A percentile compares a stretch with the other conserved stretches of the same genome.
These are phyloP conservation scores for Onygena corvina DNA, from an alignment of 2,329 filamentous ascomycete species.

Conservation along the genomic window DNA sequence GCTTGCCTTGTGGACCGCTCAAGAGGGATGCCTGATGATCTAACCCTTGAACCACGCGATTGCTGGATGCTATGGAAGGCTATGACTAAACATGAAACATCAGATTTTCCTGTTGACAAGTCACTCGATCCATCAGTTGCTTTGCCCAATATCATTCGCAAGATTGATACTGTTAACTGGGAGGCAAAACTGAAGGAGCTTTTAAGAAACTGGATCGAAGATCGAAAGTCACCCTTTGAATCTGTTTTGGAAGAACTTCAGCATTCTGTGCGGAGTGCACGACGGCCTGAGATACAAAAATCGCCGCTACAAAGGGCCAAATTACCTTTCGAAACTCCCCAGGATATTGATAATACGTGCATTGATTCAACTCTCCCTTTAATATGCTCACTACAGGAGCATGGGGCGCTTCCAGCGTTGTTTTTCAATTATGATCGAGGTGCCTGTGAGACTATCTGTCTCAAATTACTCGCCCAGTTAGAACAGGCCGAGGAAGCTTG, in stretches of 20 bases:
- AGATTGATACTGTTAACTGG: conserved; percentile 56
- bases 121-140: conserved; percentile 40
- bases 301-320: conserved; percentile 14
- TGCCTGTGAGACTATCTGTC: conserved; percentile 50
- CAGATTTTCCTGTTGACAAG: conserved; percentile 39
- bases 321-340: conserved; percentile 13
- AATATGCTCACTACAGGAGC: conserved; percentile 48
- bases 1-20: conserved; percentile 45
- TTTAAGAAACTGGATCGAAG: conserved; percentile 49
- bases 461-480: conserved; percentile 42
- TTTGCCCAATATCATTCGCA: conserved; percentile 46
- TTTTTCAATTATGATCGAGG: conserved; percentile 64
- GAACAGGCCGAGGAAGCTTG: conserved; percentile 44
- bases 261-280: conserved; percentile 12
- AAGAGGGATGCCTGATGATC: conserved; percentile 53
- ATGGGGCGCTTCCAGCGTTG: conserved; percentile 58
- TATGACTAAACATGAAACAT: conserved; percentile 48
- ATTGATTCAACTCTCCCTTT: conserved; percentile 44
- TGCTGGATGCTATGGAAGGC: conserved; percentile 54
- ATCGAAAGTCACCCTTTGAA: conserved; percentile 42
- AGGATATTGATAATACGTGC: background rate
- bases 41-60: conserved; percentile 59
- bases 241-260: conserved; percentile 40
- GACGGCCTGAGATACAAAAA: conserved; percentile 11
- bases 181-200: conserved; percentile 48